Base-by-base conservation (phyloP, 768 basidiomycete genomes). In the Mycena rebaudengoi region DNA sequence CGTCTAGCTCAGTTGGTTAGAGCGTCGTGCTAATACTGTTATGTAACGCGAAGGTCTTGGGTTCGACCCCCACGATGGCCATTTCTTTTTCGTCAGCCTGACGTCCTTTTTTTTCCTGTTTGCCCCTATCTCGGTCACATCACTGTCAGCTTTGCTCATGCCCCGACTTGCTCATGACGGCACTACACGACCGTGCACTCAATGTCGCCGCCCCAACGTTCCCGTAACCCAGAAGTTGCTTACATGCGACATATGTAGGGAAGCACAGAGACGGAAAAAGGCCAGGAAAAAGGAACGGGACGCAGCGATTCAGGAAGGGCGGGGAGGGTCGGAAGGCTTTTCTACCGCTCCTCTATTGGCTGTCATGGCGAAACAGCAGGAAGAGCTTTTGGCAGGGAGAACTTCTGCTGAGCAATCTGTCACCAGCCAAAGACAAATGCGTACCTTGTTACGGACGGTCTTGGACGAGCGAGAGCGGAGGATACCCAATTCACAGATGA, bases 1-100 rank as follows among this genome's bases (percentile, higher is more conserved):
- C 89, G 89, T 86, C 88, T n/a, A n/a, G n/a, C n/a, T n/a, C n/a
- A n/a, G n/a, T n/a, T n/a, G n/a, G n/a, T n/a, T n/a, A n/a, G n/a
- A 91, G 90, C 90, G 89, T 91, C 85, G 89, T 89, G 86, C 89
- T 91, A 90, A 89, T 88, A 10, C 18, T 11, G 8, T 58, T 41
- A 55, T 11, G 8, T 58, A 46, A 55, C 53, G 53, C 53, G 53
- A 55, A 56, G 54, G 54, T 56, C 54, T 56, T 56, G 54, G 54
- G 54, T 56, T 56, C 54, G 54, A 56, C 54, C 54, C 54, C 54
- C 54, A 56, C 54, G 54, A 56, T 56, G 54, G 54, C 54, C 54
- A 56, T n/a, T n/a, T n/a, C n/a, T n/a, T n/a, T n/a, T n/a, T n/a
- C n/a, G n/a, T n/a, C n/a, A n/a, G n/a, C n/a, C n/a, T n/a, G n/a